Evolutionary conservation across 345 rosid genomes (phyloP), one percentile per base, ranked within the genome.

Genomic region (Camelina laxa): DNA sequence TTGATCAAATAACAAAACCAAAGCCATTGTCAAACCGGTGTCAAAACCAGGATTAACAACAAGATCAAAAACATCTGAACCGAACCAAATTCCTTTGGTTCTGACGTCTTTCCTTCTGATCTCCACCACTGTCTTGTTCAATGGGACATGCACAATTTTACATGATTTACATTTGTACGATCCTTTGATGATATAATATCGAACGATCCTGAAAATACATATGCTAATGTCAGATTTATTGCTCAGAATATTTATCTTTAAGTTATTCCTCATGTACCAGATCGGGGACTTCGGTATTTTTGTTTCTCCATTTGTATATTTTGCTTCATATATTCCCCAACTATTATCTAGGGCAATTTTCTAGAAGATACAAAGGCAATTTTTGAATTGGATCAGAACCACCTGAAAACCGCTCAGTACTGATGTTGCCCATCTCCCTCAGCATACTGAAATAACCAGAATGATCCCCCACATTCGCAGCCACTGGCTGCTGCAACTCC

Each of bases 281-380:
- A 82, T 60, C 5, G 96, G 86, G 53, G 78, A 75, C 78, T 84
- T 82, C 39, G 79, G 15, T 13, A 70, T 39, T 49, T 27, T 51
- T 13, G 38, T 54, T 42, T 30, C 73, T n/a, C 31, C 20, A 24
- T 65, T 51, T 44, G 70, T 74, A 1, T 47, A 80, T 10, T 80
- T 93, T 21, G 91, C 94, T 83, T 85, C 91, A n/a, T 81, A 88
- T 22, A 93, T 82, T 54, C 73, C 65, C 98, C 97, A 93, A 49
- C 79, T 38, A 36, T 71, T 62, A 27, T 59, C 47, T 7, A 77
- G 33, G 19, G 67, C 57, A 9, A 77, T 45, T 71, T 65, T 77
- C 76, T 77, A 45, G 20, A 39, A 19, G 19, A 16, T 19, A 49
- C 5, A 55, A 63, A 30, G 4, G 2, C 8, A 49, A 63, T 19